These are phyloP conservation scores for Mortierella sp. DNA, from an alignment of 371 early-diverging fungal species.

Conservation along the genomic window DNA sequence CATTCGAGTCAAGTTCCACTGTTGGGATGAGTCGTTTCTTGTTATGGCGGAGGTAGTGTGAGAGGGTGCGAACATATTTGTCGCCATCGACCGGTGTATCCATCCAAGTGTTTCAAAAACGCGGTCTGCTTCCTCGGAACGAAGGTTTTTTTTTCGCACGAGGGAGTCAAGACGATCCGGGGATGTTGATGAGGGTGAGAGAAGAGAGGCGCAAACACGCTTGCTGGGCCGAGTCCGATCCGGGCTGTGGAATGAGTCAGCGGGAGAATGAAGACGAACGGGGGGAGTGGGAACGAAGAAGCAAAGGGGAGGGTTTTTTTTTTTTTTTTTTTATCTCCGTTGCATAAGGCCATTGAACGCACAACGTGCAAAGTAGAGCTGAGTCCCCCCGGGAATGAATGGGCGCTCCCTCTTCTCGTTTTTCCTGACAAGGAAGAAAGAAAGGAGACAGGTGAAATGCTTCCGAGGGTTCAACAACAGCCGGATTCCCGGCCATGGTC, in stretches of 20 bases:
- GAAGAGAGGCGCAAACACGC: not conserved
- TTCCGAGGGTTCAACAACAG: too few relatives aligned
- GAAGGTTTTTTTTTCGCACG: too few relatives aligned
- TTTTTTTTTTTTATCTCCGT: not conserved
- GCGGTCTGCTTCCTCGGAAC: not conserved
- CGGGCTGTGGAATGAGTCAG: not conserved
- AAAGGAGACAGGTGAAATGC: too few relatives aligned
- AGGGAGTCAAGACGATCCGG: too few relatives aligned
- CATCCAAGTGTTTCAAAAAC: constrained; percentile 20
- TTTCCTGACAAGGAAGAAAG: too few relatives aligned
- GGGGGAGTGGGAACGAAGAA: too few relatives aligned
- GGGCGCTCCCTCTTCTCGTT: too few relatives aligned
- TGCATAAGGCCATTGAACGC: not conserved
- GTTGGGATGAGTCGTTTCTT: constrained; percentile 52
- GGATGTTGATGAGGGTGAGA: not conserved
- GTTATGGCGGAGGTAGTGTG: constrained; percentile 69
- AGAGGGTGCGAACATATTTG: constrained; percentile 66
- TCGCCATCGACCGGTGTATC: constrained; percentile 59
- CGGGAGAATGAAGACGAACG: not conserved
- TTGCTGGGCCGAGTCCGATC: too few relatives aligned
- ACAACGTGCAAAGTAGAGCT: too few relatives aligned
- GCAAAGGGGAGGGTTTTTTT: too few relatives aligned
- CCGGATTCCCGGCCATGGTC: too few relatives aligned
- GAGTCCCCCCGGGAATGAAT: too few relatives aligned
- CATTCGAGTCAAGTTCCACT: constrained; percentile 1